Conservation (phyloP, 192 early-diverging fungal genomes). For the Dissophora ornata region DNA sequence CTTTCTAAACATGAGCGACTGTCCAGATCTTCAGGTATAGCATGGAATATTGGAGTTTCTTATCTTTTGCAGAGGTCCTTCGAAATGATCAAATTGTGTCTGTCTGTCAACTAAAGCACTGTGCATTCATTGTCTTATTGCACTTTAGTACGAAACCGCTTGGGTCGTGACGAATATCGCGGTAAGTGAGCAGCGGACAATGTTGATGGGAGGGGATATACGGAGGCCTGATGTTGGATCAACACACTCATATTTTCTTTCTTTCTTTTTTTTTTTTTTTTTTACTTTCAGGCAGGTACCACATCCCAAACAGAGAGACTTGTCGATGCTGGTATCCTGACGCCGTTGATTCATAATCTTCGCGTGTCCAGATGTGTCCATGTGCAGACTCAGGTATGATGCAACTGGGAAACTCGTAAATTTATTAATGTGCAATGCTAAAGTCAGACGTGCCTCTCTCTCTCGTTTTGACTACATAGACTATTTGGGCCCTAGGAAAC, state of each 20-base stretch:
- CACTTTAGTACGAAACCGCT: constrained; percentile 42
- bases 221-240: neutral
- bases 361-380: constrained; percentile 49
- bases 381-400: constrained; percentile 47
- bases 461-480: constrained; percentile 7
- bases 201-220: neutral
- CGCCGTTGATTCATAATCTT: constrained; percentile 44
- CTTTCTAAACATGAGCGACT: constrained; percentile 49
- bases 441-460: too few species aligned
- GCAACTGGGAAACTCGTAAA: too few species aligned
- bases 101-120: too few species aligned
- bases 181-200: too few species aligned
- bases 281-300: constrained; percentile 32
- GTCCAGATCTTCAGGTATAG: constrained; percentile 46
- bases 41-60: neutral
- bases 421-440: too few species aligned
- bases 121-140: neutral
- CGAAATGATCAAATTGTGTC: neutral
- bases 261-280: too few species aligned
- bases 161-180: constrained; percentile 55
- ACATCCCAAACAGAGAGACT: constrained; percentile 42
- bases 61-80: neutral
- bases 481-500: constrained; percentile 52
- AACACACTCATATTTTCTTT: too few species aligned
- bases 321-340: constrained; percentile 39